phyloP scores from a whole-genome alignment of 768 basidiomycete species.

The Xerocomellus chrysenteron region DNA sequence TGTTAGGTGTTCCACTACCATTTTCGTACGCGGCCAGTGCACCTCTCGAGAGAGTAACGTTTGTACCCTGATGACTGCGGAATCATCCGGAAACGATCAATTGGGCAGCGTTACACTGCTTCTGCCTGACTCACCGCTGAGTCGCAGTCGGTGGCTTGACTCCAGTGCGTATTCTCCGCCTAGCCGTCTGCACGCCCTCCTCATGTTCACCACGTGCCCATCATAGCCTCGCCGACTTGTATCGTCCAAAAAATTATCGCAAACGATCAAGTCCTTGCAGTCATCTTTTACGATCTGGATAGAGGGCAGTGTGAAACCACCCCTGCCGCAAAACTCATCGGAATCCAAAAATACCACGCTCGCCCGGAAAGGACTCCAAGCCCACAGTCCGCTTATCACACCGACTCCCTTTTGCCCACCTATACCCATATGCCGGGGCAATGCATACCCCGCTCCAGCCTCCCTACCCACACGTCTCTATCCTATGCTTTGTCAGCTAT shows the following conservation, averaged over 20 bases:
- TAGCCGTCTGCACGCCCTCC: conserved; percentile 11
- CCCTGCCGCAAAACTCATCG: conserved; percentile 62
- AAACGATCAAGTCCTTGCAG: conserved; percentile 61
- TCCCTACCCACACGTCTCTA: conserved; percentile 38
- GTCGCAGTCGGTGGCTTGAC: conserved; percentile 69
- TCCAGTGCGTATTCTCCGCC: conserved; percentile 46
- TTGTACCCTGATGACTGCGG: conserved; percentile 39
- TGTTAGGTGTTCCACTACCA: conserved; percentile 64
- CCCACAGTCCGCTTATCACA: conserved; percentile 28
- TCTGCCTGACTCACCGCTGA: conserved; percentile 67
- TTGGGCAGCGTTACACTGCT: conserved; percentile 52
- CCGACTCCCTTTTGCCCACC: conserved; percentile 30
- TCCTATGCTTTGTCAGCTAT: conserved; percentile 45
- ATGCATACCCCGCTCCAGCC: conserved; percentile 35
- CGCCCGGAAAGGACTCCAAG: conserved; percentile 30
- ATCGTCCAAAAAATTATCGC: conserved; percentile 71
- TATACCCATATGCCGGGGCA: conserved; percentile 34
- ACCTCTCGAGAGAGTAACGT: conserved; percentile 51
- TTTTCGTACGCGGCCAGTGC: conserved; percentile 51
- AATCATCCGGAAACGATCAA: conserved; percentile 44
- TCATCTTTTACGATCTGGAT: conserved; percentile 67
- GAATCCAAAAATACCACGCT: conserved; percentile 44
- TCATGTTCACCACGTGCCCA: conserved; percentile 33
- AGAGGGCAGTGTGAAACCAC: conserved; percentile 47
- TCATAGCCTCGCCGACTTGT: conserved; percentile 48